These are phyloP conservation scores for Monosporascus sp. DNA, from an alignment of 2,329 filamentous ascomycete species.

Conservation along the genomic window DNA sequence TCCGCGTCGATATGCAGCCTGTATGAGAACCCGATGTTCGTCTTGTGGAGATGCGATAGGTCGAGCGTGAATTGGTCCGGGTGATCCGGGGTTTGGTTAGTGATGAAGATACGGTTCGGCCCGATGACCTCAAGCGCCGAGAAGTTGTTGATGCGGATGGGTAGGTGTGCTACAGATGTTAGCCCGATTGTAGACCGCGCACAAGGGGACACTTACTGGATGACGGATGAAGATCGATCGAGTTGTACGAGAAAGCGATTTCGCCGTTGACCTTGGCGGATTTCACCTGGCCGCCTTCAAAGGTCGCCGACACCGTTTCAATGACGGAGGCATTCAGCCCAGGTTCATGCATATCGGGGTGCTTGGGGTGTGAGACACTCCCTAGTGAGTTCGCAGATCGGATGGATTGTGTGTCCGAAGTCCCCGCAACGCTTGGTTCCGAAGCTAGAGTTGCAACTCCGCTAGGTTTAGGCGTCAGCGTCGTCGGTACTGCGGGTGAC, in stretches of 20 bases:
- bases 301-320: constrained; percentile 82
- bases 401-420: constrained; percentile 85
- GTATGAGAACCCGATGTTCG: constrained; percentile 86
- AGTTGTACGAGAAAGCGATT: constrained; percentile 79
- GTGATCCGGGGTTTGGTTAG: constrained; percentile 57
- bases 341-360: constrained; percentile 73
- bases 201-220: constrained; percentile 39
- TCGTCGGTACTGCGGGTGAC: constrained; percentile 32
- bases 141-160: constrained; percentile 83
- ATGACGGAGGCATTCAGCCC: constrained; percentile 87
- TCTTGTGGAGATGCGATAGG: constrained; percentile 64
- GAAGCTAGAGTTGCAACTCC: constrained; percentile 55
- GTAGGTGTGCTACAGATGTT: constrained; percentile 47
- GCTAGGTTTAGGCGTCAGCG: constrained; percentile 34
- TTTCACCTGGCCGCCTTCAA: constrained; percentile 68
- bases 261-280: constrained; percentile 77
- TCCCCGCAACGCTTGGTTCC: constrained; percentile 51
- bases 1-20: constrained; percentile 68
- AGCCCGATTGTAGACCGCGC: constrained; percentile 4
- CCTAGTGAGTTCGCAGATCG: constrained; percentile 79
- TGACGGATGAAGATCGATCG: constrained; percentile 40
- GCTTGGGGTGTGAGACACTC: constrained; percentile 63
- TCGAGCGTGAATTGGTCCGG: constrained; percentile 78
- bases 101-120: constrained; percentile 87
- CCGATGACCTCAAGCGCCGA: constrained; percentile 84